Conservation (phyloP, 2,329 filamentous ascomycete genomes). For the Ceratocystis huliohia region DNA sequence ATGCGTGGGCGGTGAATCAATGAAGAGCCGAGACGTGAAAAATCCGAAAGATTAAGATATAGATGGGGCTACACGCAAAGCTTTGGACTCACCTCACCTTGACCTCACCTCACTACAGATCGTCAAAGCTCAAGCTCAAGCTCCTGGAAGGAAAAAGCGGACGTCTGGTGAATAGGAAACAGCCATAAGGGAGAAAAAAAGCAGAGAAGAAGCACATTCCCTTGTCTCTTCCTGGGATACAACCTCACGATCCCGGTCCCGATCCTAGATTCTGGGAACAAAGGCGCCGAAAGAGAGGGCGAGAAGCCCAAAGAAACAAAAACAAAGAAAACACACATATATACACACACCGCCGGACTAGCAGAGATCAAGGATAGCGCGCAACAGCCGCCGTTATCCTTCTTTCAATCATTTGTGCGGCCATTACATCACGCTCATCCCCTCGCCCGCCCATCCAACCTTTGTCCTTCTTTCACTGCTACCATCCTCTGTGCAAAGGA, state of each 20-base stretch:
- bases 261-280: not conserved
- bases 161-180: not conserved
- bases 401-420: not conserved
- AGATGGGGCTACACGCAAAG: not conserved
- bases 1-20: too few relatives aligned
- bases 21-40: not conserved
- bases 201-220: not conserved
- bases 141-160: constrained; percentile 1
- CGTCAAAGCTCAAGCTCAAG: constrained; percentile 5
- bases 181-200: not conserved
- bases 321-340: too few relatives aligned
- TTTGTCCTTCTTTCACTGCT: too few relatives aligned
- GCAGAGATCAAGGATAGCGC: too few relatives aligned
- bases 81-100: too few relatives aligned
- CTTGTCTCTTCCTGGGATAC: not conserved
- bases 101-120: too few relatives aligned
- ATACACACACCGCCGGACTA: too few relatives aligned
- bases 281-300: too few relatives aligned
- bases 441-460: too few relatives aligned
- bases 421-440: not conserved
- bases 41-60: not conserved
- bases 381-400: not conserved
- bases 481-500: too few relatives aligned
- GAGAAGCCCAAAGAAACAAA: too few relatives aligned
- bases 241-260: not conserved